Evolutionary conservation across 2,329 filamentous ascomycete genomes (phyloP), one percentile per base, ranked within the genome.

Genomic region (Lasiodiplodia theobromae): DNA sequence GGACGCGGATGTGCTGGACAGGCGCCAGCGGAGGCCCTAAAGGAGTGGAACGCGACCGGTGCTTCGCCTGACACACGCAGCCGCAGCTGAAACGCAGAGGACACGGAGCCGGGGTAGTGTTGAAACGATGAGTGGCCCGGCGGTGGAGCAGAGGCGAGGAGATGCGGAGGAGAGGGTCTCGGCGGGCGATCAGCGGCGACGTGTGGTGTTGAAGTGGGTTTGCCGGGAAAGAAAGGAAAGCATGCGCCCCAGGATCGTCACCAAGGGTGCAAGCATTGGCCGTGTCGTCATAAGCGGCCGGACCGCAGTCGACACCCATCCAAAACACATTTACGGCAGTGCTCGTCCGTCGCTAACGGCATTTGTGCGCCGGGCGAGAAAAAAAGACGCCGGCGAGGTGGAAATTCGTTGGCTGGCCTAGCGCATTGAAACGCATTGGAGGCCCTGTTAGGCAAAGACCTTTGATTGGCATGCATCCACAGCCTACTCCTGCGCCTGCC

Each of bases 141-240:
- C 4, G 16, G 60, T 47, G 60, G 60, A 25, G 47, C 31, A 38
- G 60, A 49, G 60, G 60, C 10, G 58, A 64, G 60, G 28, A 37
- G n/a, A 52, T 52, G 60, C 44, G 60, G 60, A 64, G 60, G 44
- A 52, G 47, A 64, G 60, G 60, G 60, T 64, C 60, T 64, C 60
- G 60, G 60, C 47, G 31, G 60, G 60, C 60, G 60, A 64, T 64
- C 60, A 64, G 47, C 60, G 60, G 60, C 60, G 60, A 64, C 60
- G 60, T 64, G 60, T 64, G 60, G 60, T 64, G 60, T 64, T 64
- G 60, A 64, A 64, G 60, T 64, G 60, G 60, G 60, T 23, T 64
- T 47, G 60, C 60, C 47, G 31, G 31, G 60, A 38, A 64, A 31
- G 34, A 44, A 38, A 21, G 57, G 47, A 64, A 64, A 52, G 47